phyloP scores from a whole-genome alignment of 805 yeast genomes.

The Ogataea trehaloabstinens region DNA sequence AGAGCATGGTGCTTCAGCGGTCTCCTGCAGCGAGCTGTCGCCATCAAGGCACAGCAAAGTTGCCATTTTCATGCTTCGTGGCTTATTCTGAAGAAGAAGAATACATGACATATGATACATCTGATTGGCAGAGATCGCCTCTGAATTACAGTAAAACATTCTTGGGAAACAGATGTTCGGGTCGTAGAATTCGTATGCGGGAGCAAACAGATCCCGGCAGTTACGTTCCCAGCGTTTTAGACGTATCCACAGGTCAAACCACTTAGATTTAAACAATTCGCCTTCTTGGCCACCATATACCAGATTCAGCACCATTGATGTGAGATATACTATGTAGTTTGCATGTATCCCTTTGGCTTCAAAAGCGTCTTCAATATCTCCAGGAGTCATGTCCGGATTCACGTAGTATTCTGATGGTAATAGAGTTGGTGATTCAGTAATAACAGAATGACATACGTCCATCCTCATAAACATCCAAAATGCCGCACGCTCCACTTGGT shows the following conservation, averaged over 20 bases:
- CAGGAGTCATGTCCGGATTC: slow-evolving; percentile 23
- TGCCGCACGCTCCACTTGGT: slow-evolving; percentile 33
- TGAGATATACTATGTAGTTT: slow-evolving; percentile 38
- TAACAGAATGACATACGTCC: slow-evolving; percentile 40
- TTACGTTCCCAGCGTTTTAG: slow-evolving; percentile 34
- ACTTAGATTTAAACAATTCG: slow-evolving; percentile 31
- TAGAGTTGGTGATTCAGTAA: slow-evolving; percentile 38
- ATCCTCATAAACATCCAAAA: slow-evolving; percentile 44
- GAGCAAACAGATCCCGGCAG: slow-evolving; percentile 31
- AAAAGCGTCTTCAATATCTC: slow-evolving; percentile 25
- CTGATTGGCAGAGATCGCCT: slow-evolving; percentile 41
- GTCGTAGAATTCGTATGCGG: slow-evolving; percentile 31
- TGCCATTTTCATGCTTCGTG: slow-evolving; percentile 32
- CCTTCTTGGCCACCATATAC: slow-evolving; percentile 27
- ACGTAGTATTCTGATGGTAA: slow-evolving; percentile 36
- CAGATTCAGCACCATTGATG: slow-evolving; percentile 35
- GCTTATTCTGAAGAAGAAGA: slow-evolving; percentile 39
- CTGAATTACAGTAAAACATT: slow-evolving; percentile 37
- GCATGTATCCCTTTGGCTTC: slow-evolving; percentile 33
- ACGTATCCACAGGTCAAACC: slow-evolving; percentile 38
- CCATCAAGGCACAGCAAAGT: slow-evolving; percentile 12
- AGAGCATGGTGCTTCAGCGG: slow-evolving; percentile 9
- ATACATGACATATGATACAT: slow-evolving; percentile 42
- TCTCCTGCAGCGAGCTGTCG: background rate
- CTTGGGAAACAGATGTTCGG: slow-evolving; percentile 35